Conservation (phyloP, 1,284 basidiomycete species). For the Boletus sp. region DNA sequence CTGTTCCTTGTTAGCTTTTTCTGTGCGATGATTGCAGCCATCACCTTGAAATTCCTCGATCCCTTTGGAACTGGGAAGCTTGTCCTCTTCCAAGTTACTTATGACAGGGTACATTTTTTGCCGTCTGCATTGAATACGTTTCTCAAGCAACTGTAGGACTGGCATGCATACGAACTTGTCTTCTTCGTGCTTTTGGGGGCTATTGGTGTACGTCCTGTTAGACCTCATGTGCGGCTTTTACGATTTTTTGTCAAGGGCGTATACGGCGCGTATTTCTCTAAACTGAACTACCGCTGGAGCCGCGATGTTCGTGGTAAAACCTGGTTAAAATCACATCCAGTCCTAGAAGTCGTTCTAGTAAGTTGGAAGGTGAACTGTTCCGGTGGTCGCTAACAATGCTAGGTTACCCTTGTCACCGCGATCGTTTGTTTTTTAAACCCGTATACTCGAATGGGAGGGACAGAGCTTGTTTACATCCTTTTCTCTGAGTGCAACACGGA, state of each 20-base stretch:
- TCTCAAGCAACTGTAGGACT: slow-evolving; percentile 54
- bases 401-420: slow-evolving; percentile 79
- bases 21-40: slow-evolving; percentile 91
- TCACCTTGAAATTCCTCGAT: slow-evolving; percentile 84
- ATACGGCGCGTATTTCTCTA: slow-evolving; percentile 93
- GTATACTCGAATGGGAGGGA: slow-evolving; percentile 90
- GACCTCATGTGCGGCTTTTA: slow-evolving; percentile 1
- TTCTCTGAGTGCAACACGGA: slow-evolving; percentile 78
- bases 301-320: slow-evolving; percentile 76
- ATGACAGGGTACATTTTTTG: slow-evolving; percentile 58
- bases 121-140: background rate
- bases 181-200: slow-evolving; percentile 85
- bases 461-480: slow-evolving; percentile 90
- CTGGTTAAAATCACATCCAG: slow-evolving; percentile 77
- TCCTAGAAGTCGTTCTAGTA: slow-evolving; percentile 83
- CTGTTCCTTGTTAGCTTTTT: slow-evolving; percentile 62
- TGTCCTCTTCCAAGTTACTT: slow-evolving; percentile 86
- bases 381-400: slow-evolving; percentile 10
- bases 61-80: slow-evolving; percentile 87
- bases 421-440: slow-evolving; percentile 84
- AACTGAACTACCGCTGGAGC: slow-evolving; percentile 88
- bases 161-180: slow-evolving; percentile 81
- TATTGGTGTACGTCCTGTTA: slow-evolving; percentile 57
- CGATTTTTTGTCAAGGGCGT: slow-evolving; percentile 56
- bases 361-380: slow-evolving; percentile 24